Conservation (phyloP, 2,329 filamentous ascomycete species). For the Exophiala sp. region DNA sequence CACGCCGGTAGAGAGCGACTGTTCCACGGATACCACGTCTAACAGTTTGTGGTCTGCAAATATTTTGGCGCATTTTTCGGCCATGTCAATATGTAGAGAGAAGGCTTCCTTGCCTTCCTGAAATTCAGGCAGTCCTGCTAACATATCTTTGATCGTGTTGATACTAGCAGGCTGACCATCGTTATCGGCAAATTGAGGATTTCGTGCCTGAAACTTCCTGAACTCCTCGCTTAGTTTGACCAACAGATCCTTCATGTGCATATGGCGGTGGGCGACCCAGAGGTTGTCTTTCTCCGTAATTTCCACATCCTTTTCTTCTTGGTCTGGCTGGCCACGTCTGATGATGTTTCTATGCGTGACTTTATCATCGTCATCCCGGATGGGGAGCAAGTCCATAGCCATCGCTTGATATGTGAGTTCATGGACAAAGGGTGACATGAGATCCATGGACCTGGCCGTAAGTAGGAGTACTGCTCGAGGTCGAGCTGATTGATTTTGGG, state of each 20-base stretch:
- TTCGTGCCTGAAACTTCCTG: slow-evolving; percentile 82
- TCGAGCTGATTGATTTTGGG: slow-evolving; percentile 62
- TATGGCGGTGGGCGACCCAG: slow-evolving; percentile 91
- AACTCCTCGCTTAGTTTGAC: slow-evolving; percentile 91
- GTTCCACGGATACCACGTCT: slow-evolving; percentile 84
- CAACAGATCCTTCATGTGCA: slow-evolving; percentile 97
- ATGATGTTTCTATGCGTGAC: slow-evolving; percentile 77
- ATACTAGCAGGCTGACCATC: slow-evolving; percentile 69
- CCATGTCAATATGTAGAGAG: slow-evolving; percentile 92
- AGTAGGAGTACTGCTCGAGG: slow-evolving; percentile 82
- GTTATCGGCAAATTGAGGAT: slow-evolving; percentile 84
- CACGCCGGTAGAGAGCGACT: slow-evolving; percentile 84
- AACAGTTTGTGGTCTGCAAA: slow-evolving; percentile 82
- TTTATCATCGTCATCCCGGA: slow-evolving; percentile 80
- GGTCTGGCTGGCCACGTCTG: slow-evolving; percentile 67
- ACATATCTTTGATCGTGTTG: slow-evolving; percentile 94
- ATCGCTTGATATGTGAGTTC: slow-evolving; percentile 99
- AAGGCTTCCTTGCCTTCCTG: slow-evolving; percentile 95
- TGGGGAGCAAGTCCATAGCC: slow-evolving; percentile 87
- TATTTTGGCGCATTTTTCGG: slow-evolving; percentile 91
- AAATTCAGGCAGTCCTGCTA: slow-evolving; percentile 90
- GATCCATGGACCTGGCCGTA: slow-evolving; percentile 88
- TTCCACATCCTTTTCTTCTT: slow-evolving; percentile 85
- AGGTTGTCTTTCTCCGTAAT: slow-evolving; percentile 87
- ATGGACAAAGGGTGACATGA: slow-evolving; percentile 81